Base-by-base conservation (phyloP, 2,329 filamentous ascomycete genomes). In the Verticillium zaregamsianum region DNA sequence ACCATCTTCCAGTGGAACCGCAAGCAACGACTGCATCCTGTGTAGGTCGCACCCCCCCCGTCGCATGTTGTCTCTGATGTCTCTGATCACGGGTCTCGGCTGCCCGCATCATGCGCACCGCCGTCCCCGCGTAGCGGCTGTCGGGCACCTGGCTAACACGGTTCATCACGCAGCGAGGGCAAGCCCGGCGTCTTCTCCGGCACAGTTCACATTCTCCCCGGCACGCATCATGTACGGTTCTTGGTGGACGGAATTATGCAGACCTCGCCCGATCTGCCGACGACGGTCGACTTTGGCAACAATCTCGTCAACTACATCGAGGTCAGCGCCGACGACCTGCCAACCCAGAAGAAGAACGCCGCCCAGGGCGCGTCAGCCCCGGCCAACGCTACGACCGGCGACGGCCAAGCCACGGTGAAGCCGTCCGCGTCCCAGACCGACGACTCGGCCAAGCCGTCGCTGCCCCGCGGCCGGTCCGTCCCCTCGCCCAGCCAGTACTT, bases 251-350 rank as follows among this genome's bases (percentile, higher is more conserved):
- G 91, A 62, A 89, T 94, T 71, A 97, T 97, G 92, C 86, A 90
- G 72, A 95, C 93, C 15, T 95, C 92, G 17, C 88, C 91, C 63
- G 87, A 90, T 66, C 82, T 97, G 61, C 94, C 95, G 15, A 98
- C 95, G 0, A 96, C 95, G 2, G 95, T 99, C 62, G 95, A 99
- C 74, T 97, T 96, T 74, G 96, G 93, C 66, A 98, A 98, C 78
- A 96, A 97, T 72, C 82, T 99, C 20, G 94, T 99, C 76, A 99
- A 99, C 77, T 99, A 98, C 74, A 92, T 99, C 71, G 95, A 99
- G 79, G 91, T 98, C 65, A 91, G 85, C 69, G 87, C 91, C 39
- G 89, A 93, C 61, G 90, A 93, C 70, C 76, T 88, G 33, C 80
- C 81, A 12, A 71, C 73, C 31, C 70, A 65, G n/a, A 66, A 69